Base-by-base conservation (phyloP, 169 alveolate genomes). In the Cryptosporidium felis region DNA sequence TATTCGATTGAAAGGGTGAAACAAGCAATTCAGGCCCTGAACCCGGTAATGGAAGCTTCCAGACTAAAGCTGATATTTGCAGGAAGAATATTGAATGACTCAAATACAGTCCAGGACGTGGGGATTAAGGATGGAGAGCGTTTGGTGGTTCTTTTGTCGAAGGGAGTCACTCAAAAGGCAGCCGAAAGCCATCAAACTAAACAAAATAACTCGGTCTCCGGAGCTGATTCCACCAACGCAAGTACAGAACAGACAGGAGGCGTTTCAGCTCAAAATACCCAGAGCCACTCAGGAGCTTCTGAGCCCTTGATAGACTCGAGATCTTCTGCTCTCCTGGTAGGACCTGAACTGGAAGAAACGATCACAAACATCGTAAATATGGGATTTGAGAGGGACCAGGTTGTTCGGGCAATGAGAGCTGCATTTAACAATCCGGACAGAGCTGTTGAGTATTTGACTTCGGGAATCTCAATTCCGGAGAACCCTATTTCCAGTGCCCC, bases 371-470 rank as follows among this genome's bases (percentile, higher is more conserved):
- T 97, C 23, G 92, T 94, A 60, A 94, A 92, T 21, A 95, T 97
- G 98, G 99, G 99, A 36, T 96, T 96, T 44, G 94, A 89, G 28
- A 92, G 96, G 63, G 94, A 92, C 9, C 56, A 80, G 62, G 97
- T 95, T 62, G 89, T 89, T 49, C 88, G 80, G 65, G 99, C 99
- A 12, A 91, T 97, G 95, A 89, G 94, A 41, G 97, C 99, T 14
- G 99, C 99, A 5, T 95, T 90, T 74, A 94, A 95, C 92, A 96
- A 96, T 49, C 98, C 99, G 10, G 98, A 97, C 53, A 92, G 98
- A 47, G 99, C 99, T 12, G 94, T 95, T 38, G 99, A 97, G 47
- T 96, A 94, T 81, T 90, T 97, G 49, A 82, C 97, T 45, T 94
- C 93, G 47, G 99, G 96, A 6, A 74, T 92, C 61, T 91, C 93